These are phyloP conservation scores for Paramecium pentaurelia DNA, from an alignment of 73 alveolate genomes.

Conservation along the genomic window DNA sequence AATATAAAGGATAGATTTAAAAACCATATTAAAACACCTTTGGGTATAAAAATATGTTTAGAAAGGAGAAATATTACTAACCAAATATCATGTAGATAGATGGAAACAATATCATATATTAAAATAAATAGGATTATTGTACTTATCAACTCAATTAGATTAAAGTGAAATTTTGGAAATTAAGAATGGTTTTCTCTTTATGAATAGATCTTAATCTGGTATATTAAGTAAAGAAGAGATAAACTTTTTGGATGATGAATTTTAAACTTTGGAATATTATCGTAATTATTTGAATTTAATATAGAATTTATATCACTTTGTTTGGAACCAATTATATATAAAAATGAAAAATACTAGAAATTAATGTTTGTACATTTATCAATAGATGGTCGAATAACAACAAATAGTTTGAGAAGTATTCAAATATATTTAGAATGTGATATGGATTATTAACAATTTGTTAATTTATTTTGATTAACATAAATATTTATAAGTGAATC, in stretches of 20 bases:
- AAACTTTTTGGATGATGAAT: neutral
- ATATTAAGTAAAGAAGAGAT: neutral
- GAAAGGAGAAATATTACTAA: neutral
- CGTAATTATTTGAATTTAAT: neutral
- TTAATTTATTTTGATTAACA: neutral
- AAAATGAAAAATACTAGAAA: neutral
- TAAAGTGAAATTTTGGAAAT: neutral
- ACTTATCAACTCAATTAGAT: constrained; percentile 32
- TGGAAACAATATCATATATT: neutral
- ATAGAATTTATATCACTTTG: neutral
- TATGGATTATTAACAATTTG: neutral
- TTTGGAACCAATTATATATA: constrained; percentile 12
- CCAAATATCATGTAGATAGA: neutral
- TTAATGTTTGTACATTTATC: neutral
- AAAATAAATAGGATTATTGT: neutral
- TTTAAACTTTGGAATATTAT: neutral
- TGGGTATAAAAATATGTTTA: constrained; percentile 4
- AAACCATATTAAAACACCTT: neutral
- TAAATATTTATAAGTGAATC: neutral
- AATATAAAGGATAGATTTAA: neutral
- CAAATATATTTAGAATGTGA: neutral
- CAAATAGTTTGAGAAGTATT: neutral
- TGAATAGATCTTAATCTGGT: constrained; percentile 15
- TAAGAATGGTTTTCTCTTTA: neutral
- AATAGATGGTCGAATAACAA: neutral